Evolutionary conservation across 1,284 basidiomycete genomes (phyloP), one percentile per base, ranked within the genome.

Genomic region (Apiotrichum akiyoshidainum): DNA sequence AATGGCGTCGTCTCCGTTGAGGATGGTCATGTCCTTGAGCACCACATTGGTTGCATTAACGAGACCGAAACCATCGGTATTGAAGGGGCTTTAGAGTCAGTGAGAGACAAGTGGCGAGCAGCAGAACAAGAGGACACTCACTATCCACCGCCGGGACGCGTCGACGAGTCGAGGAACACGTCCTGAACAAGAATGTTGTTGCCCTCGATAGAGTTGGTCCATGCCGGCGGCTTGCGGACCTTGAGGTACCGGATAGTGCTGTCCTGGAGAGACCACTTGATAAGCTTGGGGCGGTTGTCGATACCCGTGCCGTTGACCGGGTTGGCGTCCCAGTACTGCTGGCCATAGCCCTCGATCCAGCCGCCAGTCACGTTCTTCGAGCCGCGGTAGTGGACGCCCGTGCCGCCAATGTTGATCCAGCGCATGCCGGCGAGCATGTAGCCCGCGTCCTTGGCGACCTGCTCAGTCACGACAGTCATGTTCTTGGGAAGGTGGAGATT

Each of bases 271-370:
- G 81, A 81, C 72, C 81, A 82, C 5, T 78, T 80, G 35, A 80
- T 79, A 14, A 83, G 73, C 64, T 83, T 81, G 81, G 81, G 49
- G 33, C 81, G 78, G 52, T 52, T 55, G 21, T 56, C 52, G 11
- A 68, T 58, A 34, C 70, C 68, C 26, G 69, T 70, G 26, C 74
- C 68, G 59, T 79, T 80, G 16, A 47, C 57, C 4, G 56, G 54
- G 40, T 80, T 79, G 55, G 78, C 72, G 59, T 81, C 76, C 80
- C 81, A 82, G 81, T 80, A 82, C 59, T 81, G 80, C 63, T 82
- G 79, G 19, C 81, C 81, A 56, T 80, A 80, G 1, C 69, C 63
- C 33, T 71, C 54, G 40, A 71, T 60, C 69, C 69, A 71, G 12
- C 69, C 69, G 11, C 59, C 58, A 5, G 65, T 64, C 13, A 64